Conservation (phyloP, 495 filamentous ascomycete genomes). For the Terfezia boudieri region DNA sequence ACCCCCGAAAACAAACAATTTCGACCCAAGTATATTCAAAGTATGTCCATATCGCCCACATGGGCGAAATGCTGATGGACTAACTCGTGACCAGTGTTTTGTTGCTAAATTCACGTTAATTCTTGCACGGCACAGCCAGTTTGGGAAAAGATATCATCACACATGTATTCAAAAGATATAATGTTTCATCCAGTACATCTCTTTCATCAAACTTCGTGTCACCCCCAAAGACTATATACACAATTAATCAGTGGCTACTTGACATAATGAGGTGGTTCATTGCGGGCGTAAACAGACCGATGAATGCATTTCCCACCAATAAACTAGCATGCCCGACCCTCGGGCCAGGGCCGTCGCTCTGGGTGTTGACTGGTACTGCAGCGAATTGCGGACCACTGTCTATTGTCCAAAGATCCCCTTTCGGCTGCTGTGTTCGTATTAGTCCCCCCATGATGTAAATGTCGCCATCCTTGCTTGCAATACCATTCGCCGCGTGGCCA, state of each 20-base stretch:
- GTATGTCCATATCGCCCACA: constrained; percentile 91
- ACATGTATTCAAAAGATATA: constrained; percentile 98
- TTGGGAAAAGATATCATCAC: constrained; percentile 26
- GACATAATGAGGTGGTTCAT: not conserved
- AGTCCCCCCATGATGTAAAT: constrained; percentile 97
- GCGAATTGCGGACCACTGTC: constrained; percentile 66
- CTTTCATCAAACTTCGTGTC: constrained; percentile 91
- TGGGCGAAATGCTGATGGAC: constrained; percentile 62
- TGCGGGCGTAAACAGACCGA: constrained; percentile 26
- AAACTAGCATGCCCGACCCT: constrained; percentile 88
- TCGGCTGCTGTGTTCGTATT: constrained; percentile 80
- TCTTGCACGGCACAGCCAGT: not conserved
- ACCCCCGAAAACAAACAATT: constrained; percentile 90
- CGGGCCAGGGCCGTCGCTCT: constrained; percentile 80
- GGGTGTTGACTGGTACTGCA: constrained; percentile 79
- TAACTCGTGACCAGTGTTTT: constrained; percentile 87
- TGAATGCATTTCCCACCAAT: constrained; percentile 94
- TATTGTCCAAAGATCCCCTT: constrained; percentile 94
- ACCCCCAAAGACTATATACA: constrained; percentile 54
- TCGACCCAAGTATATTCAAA: constrained; percentile 84
- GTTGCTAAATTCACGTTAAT: constrained; percentile 37
- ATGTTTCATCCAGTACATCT: constrained; percentile 77
- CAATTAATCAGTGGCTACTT: not conserved
- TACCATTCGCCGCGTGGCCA: constrained; percentile 83
- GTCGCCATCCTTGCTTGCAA: constrained; percentile 85